Evolutionary conservation across 2,329 filamentous ascomycete genomes (phyloP).

Genomic region (Sclerotinia borealis): DNA sequence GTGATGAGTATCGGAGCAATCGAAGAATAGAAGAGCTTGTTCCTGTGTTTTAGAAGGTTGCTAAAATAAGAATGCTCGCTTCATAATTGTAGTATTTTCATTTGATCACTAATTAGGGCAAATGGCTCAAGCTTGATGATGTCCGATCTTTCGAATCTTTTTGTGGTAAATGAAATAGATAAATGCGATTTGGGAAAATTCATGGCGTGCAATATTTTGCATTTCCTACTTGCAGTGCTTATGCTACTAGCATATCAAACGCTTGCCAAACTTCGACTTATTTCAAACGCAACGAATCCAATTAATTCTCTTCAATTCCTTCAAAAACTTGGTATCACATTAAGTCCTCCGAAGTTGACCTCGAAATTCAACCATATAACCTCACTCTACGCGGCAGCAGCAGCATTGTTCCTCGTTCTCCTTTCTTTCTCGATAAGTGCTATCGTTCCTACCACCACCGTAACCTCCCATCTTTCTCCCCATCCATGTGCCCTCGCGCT

Average conservation of each 20-base stretch:
- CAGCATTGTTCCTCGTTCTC: neutral
- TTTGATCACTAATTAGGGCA: too few relatives aligned
- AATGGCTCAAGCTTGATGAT: neutral
- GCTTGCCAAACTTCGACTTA: neutral
- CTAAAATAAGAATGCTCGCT: neutral
- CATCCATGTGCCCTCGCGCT: neutral
- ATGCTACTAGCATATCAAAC: neutral
- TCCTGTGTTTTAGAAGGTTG: neutral
- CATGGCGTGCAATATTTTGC: neutral
- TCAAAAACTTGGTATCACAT: neutral
- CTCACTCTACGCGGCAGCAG: neutral
- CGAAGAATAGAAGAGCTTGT: neutral
- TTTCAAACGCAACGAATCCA: neutral
- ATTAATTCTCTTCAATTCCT: neutral
- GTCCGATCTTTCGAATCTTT: neutral
- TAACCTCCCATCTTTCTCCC: conserved; percentile 11
- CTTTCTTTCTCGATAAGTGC: conserved; percentile 1
- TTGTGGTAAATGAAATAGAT: neutral
- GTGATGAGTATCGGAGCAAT: neutral
- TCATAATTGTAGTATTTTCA: too few relatives aligned
- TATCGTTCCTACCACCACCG: neutral
- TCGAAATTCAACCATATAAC: neutral
- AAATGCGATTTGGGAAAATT: neutral
- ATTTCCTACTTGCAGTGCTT: neutral
- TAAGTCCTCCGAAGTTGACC: neutral